Evolutionary conservation across 371 early-diverging fungal genomes (phyloP).

Genomic region (Dichotomocladium elegans): DNA sequence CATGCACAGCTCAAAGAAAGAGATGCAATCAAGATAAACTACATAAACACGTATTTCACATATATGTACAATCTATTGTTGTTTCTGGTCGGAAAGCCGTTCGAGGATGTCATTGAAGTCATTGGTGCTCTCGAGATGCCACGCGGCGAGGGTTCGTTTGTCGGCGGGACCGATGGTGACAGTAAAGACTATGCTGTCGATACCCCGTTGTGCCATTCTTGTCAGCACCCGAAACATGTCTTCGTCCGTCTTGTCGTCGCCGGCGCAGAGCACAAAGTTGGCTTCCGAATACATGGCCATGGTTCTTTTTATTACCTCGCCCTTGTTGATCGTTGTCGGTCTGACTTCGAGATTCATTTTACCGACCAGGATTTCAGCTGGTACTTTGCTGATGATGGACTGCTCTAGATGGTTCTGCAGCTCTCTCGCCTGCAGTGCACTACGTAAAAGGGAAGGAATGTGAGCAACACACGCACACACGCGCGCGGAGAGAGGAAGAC

Average conservation of each 20-base stretch:
- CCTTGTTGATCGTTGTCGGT: slow-evolving; percentile 80
- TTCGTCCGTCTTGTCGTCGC: slow-evolving; percentile 96
- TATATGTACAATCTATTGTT: neutral
- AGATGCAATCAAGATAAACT: neutral
- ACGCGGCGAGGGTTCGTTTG: slow-evolving; percentile 79
- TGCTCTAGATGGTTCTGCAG: slow-evolving; percentile 87
- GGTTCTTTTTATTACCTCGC: slow-evolving; percentile 90
- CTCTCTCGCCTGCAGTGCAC: slow-evolving; percentile 83
- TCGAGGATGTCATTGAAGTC: slow-evolving; percentile 21
- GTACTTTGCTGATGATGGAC: slow-evolving; percentile 77
- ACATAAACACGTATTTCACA: neutral
- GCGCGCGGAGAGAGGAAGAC: neutral
- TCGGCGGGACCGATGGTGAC: slow-evolving; percentile 71
- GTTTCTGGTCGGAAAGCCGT: neutral
- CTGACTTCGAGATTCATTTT: slow-evolving; percentile 97
- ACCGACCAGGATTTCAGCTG: slow-evolving; percentile 91
- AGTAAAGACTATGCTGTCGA: slow-evolving; percentile 44
- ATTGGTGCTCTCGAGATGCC: slow-evolving; percentile 64
- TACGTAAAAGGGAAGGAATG: neutral
- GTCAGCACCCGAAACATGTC: slow-evolving; percentile 78
- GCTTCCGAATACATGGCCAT: slow-evolving; percentile 53
- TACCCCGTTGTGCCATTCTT: slow-evolving; percentile 6
- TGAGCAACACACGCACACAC: no score
- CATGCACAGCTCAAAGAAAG: neutral
- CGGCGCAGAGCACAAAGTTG: slow-evolving; percentile 92